These are phyloP conservation scores for Nymphaea thermarum DNA, from an alignment of 164 flowering plant genomes.

Conservation along the genomic window DNA sequence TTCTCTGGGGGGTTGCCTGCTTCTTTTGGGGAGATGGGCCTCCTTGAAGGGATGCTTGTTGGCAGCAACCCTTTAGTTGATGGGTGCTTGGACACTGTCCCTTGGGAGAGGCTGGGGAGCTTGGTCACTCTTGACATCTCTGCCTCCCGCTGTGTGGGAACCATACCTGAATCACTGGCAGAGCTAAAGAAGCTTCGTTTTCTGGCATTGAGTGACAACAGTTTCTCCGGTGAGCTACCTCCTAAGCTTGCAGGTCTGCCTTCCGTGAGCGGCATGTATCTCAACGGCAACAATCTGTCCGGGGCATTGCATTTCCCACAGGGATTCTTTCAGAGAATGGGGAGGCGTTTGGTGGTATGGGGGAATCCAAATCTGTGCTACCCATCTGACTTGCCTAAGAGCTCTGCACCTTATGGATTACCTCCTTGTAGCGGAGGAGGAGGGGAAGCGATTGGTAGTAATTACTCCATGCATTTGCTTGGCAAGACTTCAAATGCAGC, in stretches of 20 bases:
- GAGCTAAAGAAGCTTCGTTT: conserved; percentile 46
- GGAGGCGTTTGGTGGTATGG: conserved; percentile 68
- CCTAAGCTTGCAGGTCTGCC: conserved; percentile 45
- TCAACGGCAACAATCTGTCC: conserved; percentile 64
- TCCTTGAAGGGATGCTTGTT: conserved; percentile 56
- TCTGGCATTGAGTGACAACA: conserved; percentile 62
- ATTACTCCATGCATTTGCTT: no score
- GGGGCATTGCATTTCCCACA: conserved; percentile 57
- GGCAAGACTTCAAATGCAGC: no score
- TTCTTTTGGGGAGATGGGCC: conserved; percentile 41
- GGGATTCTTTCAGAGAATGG: conserved; percentile 52
- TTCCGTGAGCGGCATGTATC: conserved; percentile 35
- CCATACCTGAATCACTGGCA: conserved; percentile 51
- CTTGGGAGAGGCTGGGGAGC: conserved; percentile 40
- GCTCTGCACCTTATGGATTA: not conserved
- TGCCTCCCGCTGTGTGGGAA: conserved; percentile 40
- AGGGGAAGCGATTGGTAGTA: not conserved
- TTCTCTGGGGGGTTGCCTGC: conserved; percentile 52
- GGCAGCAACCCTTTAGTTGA: conserved; percentile 69
- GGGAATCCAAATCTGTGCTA: conserved; percentile 59
- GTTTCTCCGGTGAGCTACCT: conserved; percentile 47
- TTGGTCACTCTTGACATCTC: conserved; percentile 59
- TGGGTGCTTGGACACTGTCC: conserved; percentile 35
- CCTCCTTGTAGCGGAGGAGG: not conserved
- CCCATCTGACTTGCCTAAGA: conserved; percentile 7